These are phyloP conservation scores for Clavariopsis aquatica DNA, from an alignment of 495 filamentous ascomycete genomes.

Conservation along the genomic window DNA sequence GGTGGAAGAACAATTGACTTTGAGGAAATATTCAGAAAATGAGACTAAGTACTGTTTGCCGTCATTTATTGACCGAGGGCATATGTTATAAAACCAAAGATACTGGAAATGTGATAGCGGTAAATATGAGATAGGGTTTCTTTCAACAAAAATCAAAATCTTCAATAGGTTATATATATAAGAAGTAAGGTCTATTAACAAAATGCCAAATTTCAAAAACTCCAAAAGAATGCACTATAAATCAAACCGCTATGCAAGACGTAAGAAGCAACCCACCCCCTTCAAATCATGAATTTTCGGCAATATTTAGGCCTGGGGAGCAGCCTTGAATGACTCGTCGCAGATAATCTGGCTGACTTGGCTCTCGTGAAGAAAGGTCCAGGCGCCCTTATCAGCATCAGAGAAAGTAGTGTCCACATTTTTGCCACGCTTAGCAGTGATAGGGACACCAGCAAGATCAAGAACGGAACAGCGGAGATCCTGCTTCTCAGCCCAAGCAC, in stretches of 20 bases:
- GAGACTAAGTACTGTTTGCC: no score
- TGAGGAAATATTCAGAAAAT: no score
- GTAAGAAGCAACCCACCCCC: neutral
- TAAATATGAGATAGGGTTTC: no score
- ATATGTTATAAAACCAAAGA: no score
- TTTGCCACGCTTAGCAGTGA: slow-evolving; percentile 4
- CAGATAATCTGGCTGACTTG: slow-evolving; percentile 5
- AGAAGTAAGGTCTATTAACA: no score
- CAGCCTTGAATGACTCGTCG: slow-evolving; percentile 7
- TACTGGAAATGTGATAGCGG: no score
- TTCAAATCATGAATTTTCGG: no score
- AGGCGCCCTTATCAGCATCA: slow-evolving; percentile 2
- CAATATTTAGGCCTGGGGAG: neutral
- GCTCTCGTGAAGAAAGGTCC: slow-evolving; percentile 5
- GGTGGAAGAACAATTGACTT: no score
- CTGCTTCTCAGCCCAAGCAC: slow-evolving; percentile 5
- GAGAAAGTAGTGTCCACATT: slow-evolving; percentile 11
- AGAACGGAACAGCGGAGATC: slow-evolving; percentile 1
- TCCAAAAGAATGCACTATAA: neutral
- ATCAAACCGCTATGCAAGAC: neutral
- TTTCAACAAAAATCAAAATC: no score
- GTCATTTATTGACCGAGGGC: no score
- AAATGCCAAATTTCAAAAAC: no score
- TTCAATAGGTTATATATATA: no score
- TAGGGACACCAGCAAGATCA: neutral